Evolutionary conservation across 805 yeast genomes (phyloP).

Genomic region (Martiniozyma abietophila): DNA sequence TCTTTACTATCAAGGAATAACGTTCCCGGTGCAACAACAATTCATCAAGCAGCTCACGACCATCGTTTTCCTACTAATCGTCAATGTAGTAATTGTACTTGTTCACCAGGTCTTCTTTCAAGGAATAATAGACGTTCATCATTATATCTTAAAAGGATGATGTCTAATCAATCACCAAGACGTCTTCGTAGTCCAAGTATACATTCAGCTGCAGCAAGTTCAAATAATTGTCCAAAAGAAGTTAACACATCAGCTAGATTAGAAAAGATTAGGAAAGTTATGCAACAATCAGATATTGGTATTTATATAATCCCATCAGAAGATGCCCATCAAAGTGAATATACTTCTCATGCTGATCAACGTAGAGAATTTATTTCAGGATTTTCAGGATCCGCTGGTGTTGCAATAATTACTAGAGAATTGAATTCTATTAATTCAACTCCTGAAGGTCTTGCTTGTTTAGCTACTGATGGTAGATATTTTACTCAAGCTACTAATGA

Average conservation of each 20-base stretch:
- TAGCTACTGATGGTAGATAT: slow-evolving; percentile 55
- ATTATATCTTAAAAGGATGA: slow-evolving; percentile 26
- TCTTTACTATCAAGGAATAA: slow-evolving; percentile 28
- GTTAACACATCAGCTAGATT: slow-evolving; percentile 55
- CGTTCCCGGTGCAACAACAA: slow-evolving; percentile 25
- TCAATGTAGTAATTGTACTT: slow-evolving; percentile 68
- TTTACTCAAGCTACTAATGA: slow-evolving; percentile 50
- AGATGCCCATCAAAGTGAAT: slow-evolving; percentile 59
- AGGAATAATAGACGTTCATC: slow-evolving; percentile 57
- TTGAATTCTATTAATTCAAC: slow-evolving; percentile 37
- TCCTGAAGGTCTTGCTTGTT: slow-evolving; percentile 47
- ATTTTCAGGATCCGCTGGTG: slow-evolving; percentile 53
- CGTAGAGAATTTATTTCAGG: slow-evolving; percentile 49
- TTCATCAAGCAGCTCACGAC: slow-evolving; percentile 19
- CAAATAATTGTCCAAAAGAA: slow-evolving; percentile 20
- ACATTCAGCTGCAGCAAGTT: slow-evolving; percentile 5
- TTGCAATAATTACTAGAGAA: slow-evolving; percentile 49
- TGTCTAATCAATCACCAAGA: slow-evolving; percentile 8
- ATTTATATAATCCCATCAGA: slow-evolving; percentile 59
- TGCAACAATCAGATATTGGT: slow-evolving; percentile 51
- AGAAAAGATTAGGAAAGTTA: slow-evolving; percentile 47
- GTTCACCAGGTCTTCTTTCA: slow-evolving; percentile 74
- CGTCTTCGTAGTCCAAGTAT: slow-evolving; percentile 4
- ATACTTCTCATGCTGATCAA: slow-evolving; percentile 45
- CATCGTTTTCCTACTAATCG: slow-evolving; percentile 23